A percentile compares a stretch with the other conserved stretches of the same genome.
Evolutionary conservation across 225 moss, liverwort and hornwort species (phyloP).

Genomic region (Climacium dendroides): DNA sequence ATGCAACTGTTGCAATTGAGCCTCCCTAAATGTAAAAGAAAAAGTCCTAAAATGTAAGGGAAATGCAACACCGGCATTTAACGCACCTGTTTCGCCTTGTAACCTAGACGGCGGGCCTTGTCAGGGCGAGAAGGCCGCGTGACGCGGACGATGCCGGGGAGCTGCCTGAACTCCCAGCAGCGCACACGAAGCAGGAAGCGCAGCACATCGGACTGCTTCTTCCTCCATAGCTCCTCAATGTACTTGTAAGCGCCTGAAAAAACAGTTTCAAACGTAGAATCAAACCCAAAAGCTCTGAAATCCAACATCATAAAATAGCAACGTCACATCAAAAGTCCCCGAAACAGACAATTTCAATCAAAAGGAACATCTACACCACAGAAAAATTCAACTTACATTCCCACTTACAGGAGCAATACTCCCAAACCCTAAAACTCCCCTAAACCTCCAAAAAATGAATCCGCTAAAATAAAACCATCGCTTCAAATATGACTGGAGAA

Average conservation of each 20-base stretch:
- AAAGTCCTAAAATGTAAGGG: not conserved
- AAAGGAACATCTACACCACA: too few species aligned
- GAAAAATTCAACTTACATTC: too few species aligned
- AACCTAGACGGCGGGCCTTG: slow-evolving; percentile 78
- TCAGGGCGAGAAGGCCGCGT: slow-evolving; percentile 82
- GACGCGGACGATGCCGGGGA: slow-evolving; percentile 78
- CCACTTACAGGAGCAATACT: not conserved
- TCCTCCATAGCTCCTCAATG: slow-evolving; percentile 80
- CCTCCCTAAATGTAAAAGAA: too few species aligned
- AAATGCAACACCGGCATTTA: not conserved
- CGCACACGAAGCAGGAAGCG: slow-evolving; percentile 74
- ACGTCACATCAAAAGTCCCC: not conserved
- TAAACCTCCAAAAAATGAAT: not conserved
- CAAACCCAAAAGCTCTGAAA: not conserved
- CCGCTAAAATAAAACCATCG: too few species aligned
- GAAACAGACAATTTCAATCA: too few species aligned
- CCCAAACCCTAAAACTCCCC: not conserved
- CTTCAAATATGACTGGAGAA: too few species aligned
- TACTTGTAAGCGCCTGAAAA: slow-evolving; percentile 74
- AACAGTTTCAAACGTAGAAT: not conserved
- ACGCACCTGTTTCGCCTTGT: slow-evolving; percentile 78
- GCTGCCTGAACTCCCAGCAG: slow-evolving; percentile 93
- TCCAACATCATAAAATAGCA: not conserved
- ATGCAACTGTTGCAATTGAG: too few species aligned
- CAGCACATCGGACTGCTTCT: slow-evolving; percentile 87